A percentile compares a stretch with the other conserved stretches of the same genome.
Evolutionary conservation across 2,329 filamentous ascomycete genomes (phyloP).

Genomic region (Chrysoporthe austroafricana): DNA sequence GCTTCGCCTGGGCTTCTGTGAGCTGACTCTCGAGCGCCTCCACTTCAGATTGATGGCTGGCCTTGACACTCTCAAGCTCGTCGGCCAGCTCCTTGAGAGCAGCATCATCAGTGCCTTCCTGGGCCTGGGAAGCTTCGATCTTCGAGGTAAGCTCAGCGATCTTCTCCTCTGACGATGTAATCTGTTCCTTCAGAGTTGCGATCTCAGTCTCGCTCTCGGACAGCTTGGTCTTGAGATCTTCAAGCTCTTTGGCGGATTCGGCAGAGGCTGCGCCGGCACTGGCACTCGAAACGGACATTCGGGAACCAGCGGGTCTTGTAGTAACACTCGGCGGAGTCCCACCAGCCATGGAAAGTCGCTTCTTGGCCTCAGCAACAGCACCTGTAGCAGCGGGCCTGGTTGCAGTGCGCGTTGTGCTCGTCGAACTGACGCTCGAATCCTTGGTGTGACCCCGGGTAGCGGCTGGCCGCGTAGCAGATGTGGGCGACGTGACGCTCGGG

Average conservation of each 20-base stretch:
- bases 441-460: conserved; percentile 40
- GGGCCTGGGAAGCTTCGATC: conserved; percentile 42
- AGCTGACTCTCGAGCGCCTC: conserved; percentile 52
- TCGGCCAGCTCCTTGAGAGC: conserved; percentile 49
- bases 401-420: conserved; percentile 36
- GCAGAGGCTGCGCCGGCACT: conserved; percentile 44
- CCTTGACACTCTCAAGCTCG: conserved; percentile 53
- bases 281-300: conserved; percentile 36
- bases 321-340: conserved; percentile 42
- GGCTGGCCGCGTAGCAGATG: conserved; percentile 36
- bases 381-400: conserved; percentile 42
- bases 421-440: conserved; percentile 28
- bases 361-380: conserved; percentile 55
- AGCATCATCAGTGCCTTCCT: conserved; percentile 45
- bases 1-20: conserved; percentile 53
- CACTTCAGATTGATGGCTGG: conserved; percentile 54
- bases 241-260: conserved; percentile 57
- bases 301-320: conserved; percentile 47
- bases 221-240: conserved; percentile 64
- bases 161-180: conserved; percentile 59
- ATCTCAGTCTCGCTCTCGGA: conserved; percentile 62
- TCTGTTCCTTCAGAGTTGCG: conserved; percentile 58
- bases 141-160: conserved; percentile 58
- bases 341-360: conserved; percentile 54
- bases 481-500: conserved; percentile 40